These are phyloP conservation scores for Senecio squalidus DNA, from an alignment of 140 eudicot genomes.

Conservation along the genomic window DNA sequence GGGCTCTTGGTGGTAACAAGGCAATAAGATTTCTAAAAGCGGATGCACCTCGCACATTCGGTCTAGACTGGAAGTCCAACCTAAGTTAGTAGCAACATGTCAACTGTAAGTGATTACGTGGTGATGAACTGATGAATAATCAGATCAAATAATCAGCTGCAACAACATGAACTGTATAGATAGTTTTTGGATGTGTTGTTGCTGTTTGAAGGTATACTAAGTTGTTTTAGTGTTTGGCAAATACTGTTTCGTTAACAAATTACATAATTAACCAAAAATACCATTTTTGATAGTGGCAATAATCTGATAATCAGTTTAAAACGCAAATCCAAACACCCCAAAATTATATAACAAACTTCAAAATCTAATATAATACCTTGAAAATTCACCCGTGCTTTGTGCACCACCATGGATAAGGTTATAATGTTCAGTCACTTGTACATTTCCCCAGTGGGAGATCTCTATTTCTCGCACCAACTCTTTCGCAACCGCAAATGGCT, in stretches of 20 bases:
- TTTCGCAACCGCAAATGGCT: slow-evolving; percentile 68
- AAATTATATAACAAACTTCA: neutral
- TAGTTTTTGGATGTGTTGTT: neutral
- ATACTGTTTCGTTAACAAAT: neutral
- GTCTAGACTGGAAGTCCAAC: slow-evolving; percentile 74
- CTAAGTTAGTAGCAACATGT: slow-evolving; percentile 33
- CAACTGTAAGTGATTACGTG: neutral
- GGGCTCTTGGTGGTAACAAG: slow-evolving; percentile 82
- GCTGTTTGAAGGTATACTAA: neutral
- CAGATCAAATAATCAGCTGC: neutral
- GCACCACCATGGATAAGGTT: slow-evolving; percentile 85
- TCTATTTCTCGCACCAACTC: slow-evolving; percentile 93
- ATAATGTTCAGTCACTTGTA: slow-evolving; percentile 93
- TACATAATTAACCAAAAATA: neutral
- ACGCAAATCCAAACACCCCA: neutral
- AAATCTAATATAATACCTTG: slow-evolving; percentile 48
- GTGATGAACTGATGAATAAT: neutral
- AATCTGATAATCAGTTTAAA: neutral
- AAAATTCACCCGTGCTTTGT: slow-evolving; percentile 79
- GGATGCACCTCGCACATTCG: slow-evolving; percentile 68
- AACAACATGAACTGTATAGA: neutral
- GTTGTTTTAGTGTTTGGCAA: neutral
- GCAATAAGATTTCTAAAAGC: slow-evolving; percentile 74
- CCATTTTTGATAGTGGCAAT: neutral
- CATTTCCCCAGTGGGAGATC: slow-evolving; percentile 97